Percentiles rank a stretch among this genome's conserved stretches.
Evolutionary conservation across 257 asterid species (phyloP).

Genomic region (Gynochthodes officinalis): DNA sequence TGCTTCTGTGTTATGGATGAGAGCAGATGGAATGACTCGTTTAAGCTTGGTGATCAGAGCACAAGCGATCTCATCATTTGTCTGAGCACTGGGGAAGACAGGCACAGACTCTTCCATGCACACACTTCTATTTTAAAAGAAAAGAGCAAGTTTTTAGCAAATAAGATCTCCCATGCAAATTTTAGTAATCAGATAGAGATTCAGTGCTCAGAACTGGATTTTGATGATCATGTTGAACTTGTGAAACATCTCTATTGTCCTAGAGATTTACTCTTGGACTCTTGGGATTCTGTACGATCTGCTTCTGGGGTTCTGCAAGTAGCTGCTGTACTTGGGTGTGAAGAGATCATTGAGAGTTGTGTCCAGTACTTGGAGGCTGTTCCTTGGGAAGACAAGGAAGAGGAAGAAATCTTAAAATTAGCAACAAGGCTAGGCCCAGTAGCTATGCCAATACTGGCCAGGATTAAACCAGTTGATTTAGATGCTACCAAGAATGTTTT

Average conservation of each 20-base stretch:
- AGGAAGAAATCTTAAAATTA: constrained; percentile 35
- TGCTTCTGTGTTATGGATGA: constrained; percentile 36
- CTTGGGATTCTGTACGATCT: constrained; percentile 45
- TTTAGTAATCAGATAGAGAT: constrained; percentile 33
- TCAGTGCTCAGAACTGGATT: constrained; percentile 38
- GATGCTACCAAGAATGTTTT: constrained; percentile 51
- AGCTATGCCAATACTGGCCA: constrained; percentile 48
- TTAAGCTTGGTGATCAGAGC: constrained; percentile 37
- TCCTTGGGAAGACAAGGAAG: constrained; percentile 62
- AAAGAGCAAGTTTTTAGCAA: constrained; percentile 47
- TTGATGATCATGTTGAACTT: constrained; percentile 40
- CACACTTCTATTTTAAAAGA: constrained; percentile 43
- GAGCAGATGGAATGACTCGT: constrained; percentile 20
- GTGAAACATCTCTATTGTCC: constrained; percentile 47
- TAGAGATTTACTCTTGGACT: constrained; percentile 31
- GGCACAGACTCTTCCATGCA: constrained; percentile 38
- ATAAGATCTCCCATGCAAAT: constrained; percentile 33
- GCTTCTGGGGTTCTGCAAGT: constrained; percentile 47
- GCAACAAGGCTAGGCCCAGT: constrained; percentile 36
- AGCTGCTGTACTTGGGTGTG: constrained; percentile 37
- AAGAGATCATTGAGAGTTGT: constrained; percentile 38
- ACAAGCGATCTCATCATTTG: constrained; percentile 34
- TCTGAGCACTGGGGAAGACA: constrained; percentile 38
- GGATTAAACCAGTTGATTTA: constrained; percentile 44
- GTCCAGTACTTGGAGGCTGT: constrained; percentile 52